These are phyloP conservation scores for Pseudonitzschia delicatissima DNA, from an alignment of 108 stramenopile species.

Conservation along the genomic window DNA sequence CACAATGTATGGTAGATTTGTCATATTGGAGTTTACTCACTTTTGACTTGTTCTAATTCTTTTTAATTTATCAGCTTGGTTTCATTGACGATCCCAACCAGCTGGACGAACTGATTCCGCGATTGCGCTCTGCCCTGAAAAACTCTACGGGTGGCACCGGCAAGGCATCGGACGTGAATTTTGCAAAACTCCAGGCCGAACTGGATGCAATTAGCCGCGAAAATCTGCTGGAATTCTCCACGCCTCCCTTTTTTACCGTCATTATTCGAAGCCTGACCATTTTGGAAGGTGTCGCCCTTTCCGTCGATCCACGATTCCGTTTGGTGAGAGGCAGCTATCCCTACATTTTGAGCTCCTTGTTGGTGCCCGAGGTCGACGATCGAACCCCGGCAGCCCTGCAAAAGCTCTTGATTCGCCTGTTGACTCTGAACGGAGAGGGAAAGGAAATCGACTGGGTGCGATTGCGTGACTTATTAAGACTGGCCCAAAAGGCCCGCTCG, in stretches of 20 bases:
- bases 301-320: constrained; percentile 86
- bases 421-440: constrained; percentile 74
- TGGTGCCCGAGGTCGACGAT: constrained; percentile 51
- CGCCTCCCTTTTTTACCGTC: constrained; percentile 88
- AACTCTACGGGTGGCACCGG: constrained; percentile 85
- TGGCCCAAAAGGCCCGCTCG: constrained; percentile 76
- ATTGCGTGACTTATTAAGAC: constrained; percentile 58
- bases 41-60: too few relatives aligned
- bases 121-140: constrained; percentile 69
- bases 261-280: constrained; percentile 91
- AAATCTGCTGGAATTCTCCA: constrained; percentile 74
- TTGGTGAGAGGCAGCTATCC: constrained; percentile 92
- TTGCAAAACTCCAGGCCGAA: constrained; percentile 78
- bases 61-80: constrained; percentile 49
- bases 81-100: constrained; percentile 85
- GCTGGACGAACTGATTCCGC: constrained; percentile 75
- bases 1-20: too few relatives aligned
- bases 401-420: constrained; percentile 59
- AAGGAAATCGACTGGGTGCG: constrained; percentile 64
- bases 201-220: constrained; percentile 76
- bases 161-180: constrained; percentile 86
- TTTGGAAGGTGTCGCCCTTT: constrained; percentile 86
- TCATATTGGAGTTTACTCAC: too few relatives aligned
- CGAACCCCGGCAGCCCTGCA: constrained; percentile 63
- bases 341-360: constrained; percentile 78